These are phyloP conservation scores for Phytophthora vignae DNA, from an alignment of 352 stramenopile species.

Conservation along the genomic window DNA sequence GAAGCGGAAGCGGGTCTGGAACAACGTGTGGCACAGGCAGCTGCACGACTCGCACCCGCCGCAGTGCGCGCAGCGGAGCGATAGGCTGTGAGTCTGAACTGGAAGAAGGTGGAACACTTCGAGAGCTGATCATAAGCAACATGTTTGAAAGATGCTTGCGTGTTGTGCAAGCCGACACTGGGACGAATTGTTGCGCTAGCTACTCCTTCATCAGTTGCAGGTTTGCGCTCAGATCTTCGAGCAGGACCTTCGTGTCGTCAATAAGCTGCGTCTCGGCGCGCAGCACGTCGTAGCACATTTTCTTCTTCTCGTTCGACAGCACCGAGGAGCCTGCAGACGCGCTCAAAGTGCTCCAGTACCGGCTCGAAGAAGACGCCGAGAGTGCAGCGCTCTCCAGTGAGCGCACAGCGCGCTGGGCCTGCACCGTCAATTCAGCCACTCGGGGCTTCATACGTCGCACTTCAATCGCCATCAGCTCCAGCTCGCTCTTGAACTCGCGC, in stretches of 20 bases:
- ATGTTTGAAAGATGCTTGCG: not conserved
- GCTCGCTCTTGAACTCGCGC: conserved; percentile 72
- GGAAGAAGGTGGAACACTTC: not conserved
- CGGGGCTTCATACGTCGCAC: conserved; percentile 77
- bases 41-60: conserved; percentile 83
- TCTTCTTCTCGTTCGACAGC: conserved; percentile 79
- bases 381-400: conserved; percentile 51
- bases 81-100: not conserved
- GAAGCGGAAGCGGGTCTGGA: conserved; percentile 86
- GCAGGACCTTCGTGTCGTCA: conserved; percentile 74
- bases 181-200: not conserved
- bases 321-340: conserved; percentile 6
- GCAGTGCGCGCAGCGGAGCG: conserved; percentile 66
- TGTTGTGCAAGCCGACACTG: not conserved
- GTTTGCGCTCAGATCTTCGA: conserved; percentile 69
- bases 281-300: conserved; percentile 87
- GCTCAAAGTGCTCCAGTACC: conserved; percentile 27
- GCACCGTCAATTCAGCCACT: conserved; percentile 74
- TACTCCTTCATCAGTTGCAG: conserved; percentile 53
- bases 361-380: conserved; percentile 32
- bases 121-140: not conserved
- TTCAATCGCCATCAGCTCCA: conserved; percentile 70
- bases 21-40: conserved; percentile 88
- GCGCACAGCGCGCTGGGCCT: conserved; percentile 65
- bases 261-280: conserved; percentile 84